Evolutionary conservation across 139 green algal species (phyloP).

Genomic region (Chlamydomonas incerta): DNA sequence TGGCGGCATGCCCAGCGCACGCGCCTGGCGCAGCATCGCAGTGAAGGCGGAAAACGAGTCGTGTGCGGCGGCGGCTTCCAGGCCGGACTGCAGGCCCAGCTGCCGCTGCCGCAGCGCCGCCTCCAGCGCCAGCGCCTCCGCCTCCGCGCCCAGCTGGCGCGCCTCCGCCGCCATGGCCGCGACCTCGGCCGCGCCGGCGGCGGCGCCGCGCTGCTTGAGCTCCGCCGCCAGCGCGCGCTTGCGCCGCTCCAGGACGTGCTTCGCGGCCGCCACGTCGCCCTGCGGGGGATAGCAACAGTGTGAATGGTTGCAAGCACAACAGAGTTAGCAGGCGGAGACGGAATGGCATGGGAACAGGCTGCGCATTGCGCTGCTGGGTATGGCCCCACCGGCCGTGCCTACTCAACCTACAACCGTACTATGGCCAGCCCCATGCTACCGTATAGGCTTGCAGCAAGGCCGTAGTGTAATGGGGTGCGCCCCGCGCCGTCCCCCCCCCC

Average conservation of each 20-base stretch:
- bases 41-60: background rate
- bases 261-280: conserved; percentile 20
- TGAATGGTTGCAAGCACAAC: too few relatives aligned
- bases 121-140: conserved; percentile 2
- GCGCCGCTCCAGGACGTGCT: conserved; percentile 1
- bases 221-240: background rate
- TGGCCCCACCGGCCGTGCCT: too few relatives aligned
- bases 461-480: too few relatives aligned
- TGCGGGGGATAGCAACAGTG: too few relatives aligned
- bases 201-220: background rate
- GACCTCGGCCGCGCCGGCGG: background rate
- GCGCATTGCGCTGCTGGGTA: too few relatives aligned
- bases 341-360: too few relatives aligned
- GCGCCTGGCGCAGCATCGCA: background rate
- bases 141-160: background rate
- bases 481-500: too few relatives aligned
- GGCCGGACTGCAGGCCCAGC: conserved; percentile 3
- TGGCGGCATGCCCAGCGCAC: background rate
- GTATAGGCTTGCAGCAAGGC: too few relatives aligned
- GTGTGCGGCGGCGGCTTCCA: background rate
- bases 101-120: conserved; percentile 9
- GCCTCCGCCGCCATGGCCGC: conserved; percentile 11
- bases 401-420: too few relatives aligned
- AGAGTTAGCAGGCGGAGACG: too few relatives aligned
- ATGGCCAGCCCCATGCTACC: too few relatives aligned